These are phyloP conservation scores for Neopestalotiopsis clavispora DNA, from an alignment of 2,329 filamentous ascomycete genomes.

Conservation along the genomic window DNA sequence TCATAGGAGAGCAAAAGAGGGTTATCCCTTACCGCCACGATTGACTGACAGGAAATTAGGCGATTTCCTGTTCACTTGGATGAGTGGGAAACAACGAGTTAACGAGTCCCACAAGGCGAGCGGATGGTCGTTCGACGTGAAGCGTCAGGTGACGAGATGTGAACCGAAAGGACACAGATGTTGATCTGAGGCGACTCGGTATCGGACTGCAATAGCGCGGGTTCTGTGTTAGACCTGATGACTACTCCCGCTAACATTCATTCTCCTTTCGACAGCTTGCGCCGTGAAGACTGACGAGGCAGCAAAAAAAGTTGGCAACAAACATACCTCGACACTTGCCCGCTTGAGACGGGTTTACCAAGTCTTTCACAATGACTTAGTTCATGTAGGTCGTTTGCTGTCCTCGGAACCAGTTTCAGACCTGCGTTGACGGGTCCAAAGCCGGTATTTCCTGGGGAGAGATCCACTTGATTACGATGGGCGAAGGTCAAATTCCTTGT, in stretches of 20 bases:
- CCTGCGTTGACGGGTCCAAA: constrained; percentile 34
- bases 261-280: neutral
- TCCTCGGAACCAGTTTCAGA: constrained; percentile 40
- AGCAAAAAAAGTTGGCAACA: neutral
- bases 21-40: constrained; percentile 57
- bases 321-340: constrained; percentile 40
- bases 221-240: neutral
- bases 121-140: constrained; percentile 41
- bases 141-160: constrained; percentile 47
- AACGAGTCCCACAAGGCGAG: constrained; percentile 64
- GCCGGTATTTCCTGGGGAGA: constrained; percentile 36
- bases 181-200: constrained; percentile 39
- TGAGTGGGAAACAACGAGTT: constrained; percentile 64
- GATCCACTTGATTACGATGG: constrained; percentile 37
- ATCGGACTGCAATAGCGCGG: constrained; percentile 44
- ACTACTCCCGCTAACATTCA: neutral
- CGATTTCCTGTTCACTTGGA: constrained; percentile 47
- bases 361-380: constrained; percentile 23
- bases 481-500: constrained; percentile 39
- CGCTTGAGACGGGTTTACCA: constrained; percentile 25
- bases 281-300: neutral
- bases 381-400: constrained; percentile 38
- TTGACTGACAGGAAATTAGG: constrained; percentile 52
- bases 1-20: constrained; percentile 20
- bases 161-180: constrained; percentile 33